A percentile compares a stretch with the other conserved stretches of the same genome.
phyloP scores from a whole-genome alignment of 768 basidiomycete species.

The Leccinellum luteum region DNA sequence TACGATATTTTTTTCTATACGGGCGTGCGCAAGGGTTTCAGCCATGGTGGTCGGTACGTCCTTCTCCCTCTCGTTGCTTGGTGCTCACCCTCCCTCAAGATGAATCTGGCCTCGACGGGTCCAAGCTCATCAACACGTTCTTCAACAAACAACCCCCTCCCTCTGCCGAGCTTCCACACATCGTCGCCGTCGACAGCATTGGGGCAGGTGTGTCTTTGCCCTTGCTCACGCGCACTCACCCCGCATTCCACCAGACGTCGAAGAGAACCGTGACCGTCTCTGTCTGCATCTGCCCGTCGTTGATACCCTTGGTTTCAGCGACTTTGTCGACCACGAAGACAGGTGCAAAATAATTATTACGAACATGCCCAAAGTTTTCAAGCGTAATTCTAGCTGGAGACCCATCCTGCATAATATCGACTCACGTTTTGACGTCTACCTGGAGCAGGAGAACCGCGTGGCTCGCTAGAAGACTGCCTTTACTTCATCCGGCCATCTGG shows the following conservation, averaged over 20 bases:
- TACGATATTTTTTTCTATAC: no score
- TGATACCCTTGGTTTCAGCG: conserved; percentile 98
- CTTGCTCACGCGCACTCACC: conserved; percentile 6
- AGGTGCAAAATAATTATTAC: conserved; percentile 50
- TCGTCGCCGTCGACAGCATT: conserved; percentile 97
- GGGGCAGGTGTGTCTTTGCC: conserved; percentile 70
- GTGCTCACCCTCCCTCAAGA: conserved; percentile 44
- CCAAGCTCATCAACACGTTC: conserved; percentile 96
- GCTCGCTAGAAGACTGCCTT: conserved; percentile 92
- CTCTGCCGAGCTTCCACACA: conserved; percentile 86
- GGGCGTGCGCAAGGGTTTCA: conserved; percentile 96
- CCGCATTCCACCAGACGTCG: conserved; percentile 71
- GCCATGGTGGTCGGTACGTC: conserved; percentile 96
- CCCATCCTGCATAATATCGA: conserved; percentile 99
- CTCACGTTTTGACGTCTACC: conserved; percentile 93
- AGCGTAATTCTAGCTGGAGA: conserved; percentile 75
- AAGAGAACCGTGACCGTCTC: conserved; percentile 97
- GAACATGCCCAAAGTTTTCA: conserved; percentile 16
- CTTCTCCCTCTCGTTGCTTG: no score
- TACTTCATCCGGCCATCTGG: conserved; percentile 99
- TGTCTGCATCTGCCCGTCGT: conserved; percentile 97
- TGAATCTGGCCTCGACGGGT: conserved; percentile 98
- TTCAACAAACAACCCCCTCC: conserved; percentile 90
- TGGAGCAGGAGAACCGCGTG: conserved; percentile 98
- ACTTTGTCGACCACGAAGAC: conserved; percentile 99